Evolutionary conservation across 2,329 filamentous ascomycete genomes (phyloP).

Genomic region (Trichoderma atrobrunneum): DNA sequence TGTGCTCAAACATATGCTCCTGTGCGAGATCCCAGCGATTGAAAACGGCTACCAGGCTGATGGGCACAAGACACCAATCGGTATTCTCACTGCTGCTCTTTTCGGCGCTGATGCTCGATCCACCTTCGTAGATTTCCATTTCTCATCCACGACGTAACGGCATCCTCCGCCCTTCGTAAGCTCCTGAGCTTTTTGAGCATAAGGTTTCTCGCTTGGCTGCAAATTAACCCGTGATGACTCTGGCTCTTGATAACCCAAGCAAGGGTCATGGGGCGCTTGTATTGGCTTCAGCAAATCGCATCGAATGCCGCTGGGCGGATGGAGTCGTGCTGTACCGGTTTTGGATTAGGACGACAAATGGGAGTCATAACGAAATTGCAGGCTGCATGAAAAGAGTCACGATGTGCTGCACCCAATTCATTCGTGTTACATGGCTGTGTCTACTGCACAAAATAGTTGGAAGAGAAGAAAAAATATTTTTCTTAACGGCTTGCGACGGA

Average conservation of each 20-base stretch:
- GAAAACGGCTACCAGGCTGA: background rate
- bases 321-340: background rate
- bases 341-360: background rate
- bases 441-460: background rate
- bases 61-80: background rate
- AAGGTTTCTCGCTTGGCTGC: background rate
- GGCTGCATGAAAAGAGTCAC: conserved; percentile 5
- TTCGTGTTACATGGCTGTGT: background rate
- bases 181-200: background rate
- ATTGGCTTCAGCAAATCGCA: background rate
- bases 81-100: background rate
- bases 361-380: conserved; percentile 2
- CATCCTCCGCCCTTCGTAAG: background rate
- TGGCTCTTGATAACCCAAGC: background rate
- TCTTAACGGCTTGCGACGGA: background rate
- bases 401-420: background rate
- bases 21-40: background rate
- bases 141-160: background rate
- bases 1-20: background rate
- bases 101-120: background rate
- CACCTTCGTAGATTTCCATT: background rate
- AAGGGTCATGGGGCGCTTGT: background rate
- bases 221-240: background rate
- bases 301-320: background rate
- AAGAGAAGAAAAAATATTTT: background rate